phyloP scores from a whole-genome alignment of 345 rosid species.

The Citrus cavaleriei region DNA sequence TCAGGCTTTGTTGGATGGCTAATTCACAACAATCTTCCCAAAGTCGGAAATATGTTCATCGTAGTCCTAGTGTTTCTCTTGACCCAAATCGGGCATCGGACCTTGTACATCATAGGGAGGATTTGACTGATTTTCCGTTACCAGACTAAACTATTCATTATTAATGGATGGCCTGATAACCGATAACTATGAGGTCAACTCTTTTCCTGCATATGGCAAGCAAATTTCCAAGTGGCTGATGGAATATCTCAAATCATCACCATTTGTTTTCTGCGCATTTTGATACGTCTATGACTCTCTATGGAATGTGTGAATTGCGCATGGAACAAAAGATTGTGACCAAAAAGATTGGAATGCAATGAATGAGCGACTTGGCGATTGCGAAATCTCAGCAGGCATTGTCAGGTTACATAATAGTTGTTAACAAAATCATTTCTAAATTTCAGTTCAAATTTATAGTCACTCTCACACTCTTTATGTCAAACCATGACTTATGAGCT shows the following conservation, averaged over 20 bases:
- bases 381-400: not conserved
- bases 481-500: not conserved
- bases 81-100: slow-evolving; percentile 14
- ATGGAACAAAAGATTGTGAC: no score
- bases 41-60: slow-evolving; percentile 33
- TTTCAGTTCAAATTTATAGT: not conserved
- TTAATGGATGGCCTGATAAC: not conserved
- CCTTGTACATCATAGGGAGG: slow-evolving; percentile 38
- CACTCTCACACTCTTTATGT: not conserved
- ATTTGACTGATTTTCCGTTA: slow-evolving; percentile 34
- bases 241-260: not conserved
- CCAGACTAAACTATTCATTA: slow-evolving; percentile 22
- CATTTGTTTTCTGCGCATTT: no score
- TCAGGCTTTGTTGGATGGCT: slow-evolving; percentile 52
- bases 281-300: no score
- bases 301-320: no score
- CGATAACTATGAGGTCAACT: not conserved
- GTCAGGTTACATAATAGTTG: not conserved
- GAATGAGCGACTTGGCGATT: not conserved
- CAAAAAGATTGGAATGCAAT: no score
- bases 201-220: not conserved
- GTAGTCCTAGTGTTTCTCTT: slow-evolving; percentile 52
- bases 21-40: slow-evolving; percentile 35
- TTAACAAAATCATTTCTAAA: not conserved
- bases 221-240: not conserved